Evolutionary conservation across 1,284 basidiomycete genomes (phyloP).

Genomic region (Naganishia sp.): DNA sequence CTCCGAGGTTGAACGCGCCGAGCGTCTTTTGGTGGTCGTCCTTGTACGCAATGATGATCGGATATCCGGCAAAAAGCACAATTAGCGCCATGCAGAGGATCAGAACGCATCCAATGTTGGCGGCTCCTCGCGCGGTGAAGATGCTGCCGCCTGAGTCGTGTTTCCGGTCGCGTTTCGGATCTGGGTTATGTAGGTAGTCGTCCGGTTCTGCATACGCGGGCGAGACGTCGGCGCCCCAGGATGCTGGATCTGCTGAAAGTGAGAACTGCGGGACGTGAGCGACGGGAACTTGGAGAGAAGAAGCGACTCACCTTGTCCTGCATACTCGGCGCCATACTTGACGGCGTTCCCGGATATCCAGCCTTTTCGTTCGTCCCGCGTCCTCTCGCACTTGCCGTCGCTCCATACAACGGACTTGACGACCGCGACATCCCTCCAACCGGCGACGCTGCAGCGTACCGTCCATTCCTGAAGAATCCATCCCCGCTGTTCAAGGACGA

Average conservation of each 20-base stretch:
- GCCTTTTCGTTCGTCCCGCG: conserved; percentile 1
- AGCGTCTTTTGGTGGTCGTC: conserved; percentile 44
- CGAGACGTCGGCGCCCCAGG: conserved; percentile 34
- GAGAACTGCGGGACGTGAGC: conserved; percentile 28
- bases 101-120: conserved; percentile 74
- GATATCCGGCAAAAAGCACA: conserved; percentile 64
- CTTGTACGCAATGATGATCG: conserved; percentile 52
- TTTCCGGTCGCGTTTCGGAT: conserved; percentile 66
- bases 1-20: conserved; percentile 60
- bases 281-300: too few species aligned
- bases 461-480: conserved; percentile 3
- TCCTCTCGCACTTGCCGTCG: neutral
- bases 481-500: conserved; percentile 9
- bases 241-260: conserved; percentile 29
- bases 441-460: neutral
- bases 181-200: conserved; percentile 55
- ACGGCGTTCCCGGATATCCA: neutral
- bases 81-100: conserved; percentile 65
- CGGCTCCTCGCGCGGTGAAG: conserved; percentile 69
- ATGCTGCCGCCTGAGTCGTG: conserved; percentile 64
- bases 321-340: conserved; percentile 10
- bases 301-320: conserved; percentile 11
- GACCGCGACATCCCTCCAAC: neutral
- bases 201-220: conserved; percentile 49
- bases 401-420: conserved; percentile 7